Evolutionary conservation across 305 asterid genomes (phyloP), one percentile per base, ranked within the genome.

Genomic region (Solanum aculeatissimum): DNA sequence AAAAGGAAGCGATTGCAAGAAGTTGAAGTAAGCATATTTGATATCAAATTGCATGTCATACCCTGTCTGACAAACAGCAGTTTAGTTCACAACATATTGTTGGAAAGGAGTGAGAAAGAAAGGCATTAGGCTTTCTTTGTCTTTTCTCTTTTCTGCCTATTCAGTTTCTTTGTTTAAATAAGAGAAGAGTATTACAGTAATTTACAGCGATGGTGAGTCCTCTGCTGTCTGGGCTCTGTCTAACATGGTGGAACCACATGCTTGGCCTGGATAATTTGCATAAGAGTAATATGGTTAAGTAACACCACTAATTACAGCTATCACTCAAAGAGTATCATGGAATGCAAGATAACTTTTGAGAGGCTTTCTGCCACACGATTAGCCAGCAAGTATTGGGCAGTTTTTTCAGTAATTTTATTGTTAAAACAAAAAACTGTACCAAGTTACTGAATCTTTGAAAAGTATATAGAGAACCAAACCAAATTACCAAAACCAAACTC

Each of bases 181-280:
- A 63, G 82, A 53, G 43, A 11, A 83, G 80, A 54, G 45, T 78
- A 70, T 88, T 92, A 96, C 98, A 96, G 86, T 95, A 95, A 92
- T 95, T 94, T 71, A 96, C 86, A 9, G 99, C 98, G 9, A 96
- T 90, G 11, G 97, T 91, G 85, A 96, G 95, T 83, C 93, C 93
- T 21, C 89, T 83, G 6, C 90, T 90, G 80, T 94, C 98, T n/a
- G 91, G 90, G 86, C 86, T 88, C 91, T 96, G 99, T 82, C 88
- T 89, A 84, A 95, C 98, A 79, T 96, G 97, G 87, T 96, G 99
- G 88, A 93, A 96, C 99, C 99, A 96, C 99, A 96, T 94, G 90
- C 98, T 94, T 6, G 99, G 99, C 96, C 98, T 96, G 94, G 92
- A 89, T 43, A 86, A 66, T 55, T 84, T 69, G 84, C 6, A 2